These are phyloP conservation scores for Penicillium janthinellum DNA, from an alignment of 2,329 filamentous ascomycete species.

Conservation along the genomic window DNA sequence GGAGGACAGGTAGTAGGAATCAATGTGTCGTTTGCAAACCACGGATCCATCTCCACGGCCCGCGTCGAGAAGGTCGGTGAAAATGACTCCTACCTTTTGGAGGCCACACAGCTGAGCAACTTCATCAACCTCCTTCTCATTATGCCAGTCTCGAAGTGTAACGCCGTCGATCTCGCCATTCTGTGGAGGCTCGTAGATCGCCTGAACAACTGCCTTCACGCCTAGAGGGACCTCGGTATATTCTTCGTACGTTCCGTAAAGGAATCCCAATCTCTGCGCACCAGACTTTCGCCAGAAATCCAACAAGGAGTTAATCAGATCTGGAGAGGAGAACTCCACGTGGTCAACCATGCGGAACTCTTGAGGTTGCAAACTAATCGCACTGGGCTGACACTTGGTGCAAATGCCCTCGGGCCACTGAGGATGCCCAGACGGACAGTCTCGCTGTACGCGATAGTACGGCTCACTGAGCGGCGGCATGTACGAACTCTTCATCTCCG, in stretches of 20 bases:
- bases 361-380: conserved; percentile 92
- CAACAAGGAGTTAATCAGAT: conserved; percentile 84
- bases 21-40: conserved; percentile 90
- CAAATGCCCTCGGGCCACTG: conserved; percentile 96
- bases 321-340: conserved; percentile 87
- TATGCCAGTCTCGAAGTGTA: conserved; percentile 80
- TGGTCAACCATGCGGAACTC: conserved; percentile 97
- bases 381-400: conserved; percentile 96
- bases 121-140: conserved; percentile 77
- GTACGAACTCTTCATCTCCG: conserved; percentile 88
- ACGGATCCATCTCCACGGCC: conserved; percentile 82
- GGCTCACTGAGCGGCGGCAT: conserved; percentile 94
- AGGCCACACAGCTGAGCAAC: conserved; percentile 82
- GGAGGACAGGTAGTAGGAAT: conserved; percentile 92
- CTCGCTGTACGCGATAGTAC: conserved; percentile 82
- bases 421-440: conserved; percentile 91
- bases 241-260: conserved; percentile 89
- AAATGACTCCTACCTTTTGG: conserved; percentile 88
- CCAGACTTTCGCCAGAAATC: conserved; percentile 90
- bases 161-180: conserved; percentile 86
- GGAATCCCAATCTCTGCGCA: conserved; percentile 78
- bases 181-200: conserved; percentile 95
- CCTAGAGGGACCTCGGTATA: conserved; percentile 92
- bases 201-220: conserved; percentile 92
- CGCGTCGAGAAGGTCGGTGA: conserved; percentile 85